Percentiles rank a stretch among this genome's conserved stretches.
Evolutionary conservation across 2,329 filamentous ascomycete species (phyloP).

Genomic region (Scytalidium lignicola): DNA sequence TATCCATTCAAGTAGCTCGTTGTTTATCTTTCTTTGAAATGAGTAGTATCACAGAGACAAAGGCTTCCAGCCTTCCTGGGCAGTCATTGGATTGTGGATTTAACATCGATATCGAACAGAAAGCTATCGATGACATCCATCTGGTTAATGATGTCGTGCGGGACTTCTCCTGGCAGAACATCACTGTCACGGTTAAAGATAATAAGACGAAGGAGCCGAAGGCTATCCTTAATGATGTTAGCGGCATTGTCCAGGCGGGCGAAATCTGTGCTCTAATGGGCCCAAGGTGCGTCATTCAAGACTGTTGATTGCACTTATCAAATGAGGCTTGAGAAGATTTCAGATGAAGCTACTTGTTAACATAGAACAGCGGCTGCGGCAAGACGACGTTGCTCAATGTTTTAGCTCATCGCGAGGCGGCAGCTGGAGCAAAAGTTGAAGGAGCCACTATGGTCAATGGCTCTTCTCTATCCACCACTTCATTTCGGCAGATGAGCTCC

Average conservation of each 20-base stretch:
- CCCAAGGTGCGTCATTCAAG: constrained; percentile 42
- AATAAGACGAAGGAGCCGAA: constrained; percentile 57
- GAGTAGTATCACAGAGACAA: not conserved
- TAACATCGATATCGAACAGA: constrained; percentile 22
- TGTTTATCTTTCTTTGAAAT: not conserved
- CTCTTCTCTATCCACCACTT: constrained; percentile 39
- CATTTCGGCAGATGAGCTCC: constrained; percentile 61
- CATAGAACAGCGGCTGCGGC: constrained; percentile 48
- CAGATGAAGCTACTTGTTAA: not conserved
- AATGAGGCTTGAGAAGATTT: too few relatives aligned
- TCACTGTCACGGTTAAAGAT: constrained; percentile 71
- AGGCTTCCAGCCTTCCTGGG: not conserved
- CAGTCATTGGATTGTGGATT: not conserved
- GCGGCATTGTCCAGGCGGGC: constrained; percentile 61
- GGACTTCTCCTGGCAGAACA: constrained; percentile 59
- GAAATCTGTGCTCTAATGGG: constrained; percentile 70
- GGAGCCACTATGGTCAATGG: constrained; percentile 62
- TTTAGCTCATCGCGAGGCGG: constrained; percentile 56
- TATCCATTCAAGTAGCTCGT: too few relatives aligned
- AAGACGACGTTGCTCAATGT: constrained; percentile 84
- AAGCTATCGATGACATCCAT: constrained; percentile 30
- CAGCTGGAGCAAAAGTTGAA: constrained; percentile 48
- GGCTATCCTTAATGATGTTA: constrained; percentile 57
- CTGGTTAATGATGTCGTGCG: constrained; percentile 59
- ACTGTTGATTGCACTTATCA: constrained; percentile 9